Base-by-base conservation (phyloP, 257 asterid species). In the Salvia rosmarinus region DNA sequence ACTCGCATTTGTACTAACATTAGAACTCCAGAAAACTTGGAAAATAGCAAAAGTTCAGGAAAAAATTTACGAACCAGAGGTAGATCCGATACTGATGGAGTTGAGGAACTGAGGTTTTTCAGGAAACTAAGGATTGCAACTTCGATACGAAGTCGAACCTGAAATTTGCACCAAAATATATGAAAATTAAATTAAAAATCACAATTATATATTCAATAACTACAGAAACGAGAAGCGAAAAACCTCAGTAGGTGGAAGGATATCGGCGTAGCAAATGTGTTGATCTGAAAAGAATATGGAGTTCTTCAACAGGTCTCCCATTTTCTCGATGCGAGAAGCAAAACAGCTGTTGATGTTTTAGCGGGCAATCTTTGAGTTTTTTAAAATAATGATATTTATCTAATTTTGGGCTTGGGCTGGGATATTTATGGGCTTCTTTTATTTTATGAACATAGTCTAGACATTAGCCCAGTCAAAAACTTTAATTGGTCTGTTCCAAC, bases 141-240 rank as follows among this genome's bases (percentile, higher is more conserved):
- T 84, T 91, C 97, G 32, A 94, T 91, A 67, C 99, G 84, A 74
- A 90, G 96, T 83, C 93, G 88, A 77, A 88, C 96, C 97, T 91
- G 84, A 71, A 64, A 75, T 20, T 5, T 19, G 64, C 32, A 42
- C 28, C 12, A 17, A 9, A 51, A 62, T 58, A 5, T 21, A 13
- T 16, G 2, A 0, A 28, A 54, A 51, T 12, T 3, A 1, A 61
- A 37, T 16, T 5, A 44, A 5, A 35, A 75, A n/a, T 9, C 9
- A 8, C 4, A n/a, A 54, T 44, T 3, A 51, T 3, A 14, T 28
- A 44, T 51, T 6, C 1, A 16, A 1, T 0, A 23, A 9, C 10
- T 17, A 32, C 10, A n/a, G 12, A 43, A 21, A 47, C 1, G 12
- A 55, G 23, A 23, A 6, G 5, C 16, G 39, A 14, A 39, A 34